Base-by-base conservation (phyloP, 1,139 yeast species). In the Pichia sp. region DNA sequence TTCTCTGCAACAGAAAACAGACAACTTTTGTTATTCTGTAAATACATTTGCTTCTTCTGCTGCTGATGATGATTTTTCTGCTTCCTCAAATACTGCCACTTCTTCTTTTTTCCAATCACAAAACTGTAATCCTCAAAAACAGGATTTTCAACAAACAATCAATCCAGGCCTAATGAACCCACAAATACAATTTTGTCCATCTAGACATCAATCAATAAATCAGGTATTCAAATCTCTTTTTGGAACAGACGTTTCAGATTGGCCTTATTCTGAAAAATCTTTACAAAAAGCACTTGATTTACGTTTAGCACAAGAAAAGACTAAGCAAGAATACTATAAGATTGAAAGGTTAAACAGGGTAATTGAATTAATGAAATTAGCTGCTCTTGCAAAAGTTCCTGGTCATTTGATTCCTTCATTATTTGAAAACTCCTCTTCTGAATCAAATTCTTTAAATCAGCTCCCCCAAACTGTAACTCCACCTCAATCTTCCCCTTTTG, bases 261-360 rank as follows among this genome's bases (percentile, higher is more conserved):
- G 85, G 74, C 80, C 80, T 1, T 70, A 69, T 55, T 67, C 84
- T 3, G 89, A 84, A 46, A 68, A 70, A 19, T 73, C 93, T 3
- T 69, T 80, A 30, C 60, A 72, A 22, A 80, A 78, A 50, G 78
- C 89, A 0, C 64, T 88, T 33, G 72, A 72, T 32, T 69, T 86
- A 24, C 74, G 80, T 44, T 65, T 78, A 3, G 93, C 86, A 57
- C 94, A 84, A 56, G 96, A 89, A 59, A 70, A 74, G 31, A 84
- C 96, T 1, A 81, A 81, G 51, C 96, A 88, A 59, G 94, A 84
- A 51, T 81, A 70, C 53, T 80, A 83, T 58, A 74, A 73, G 43
- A 65, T 81, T 28, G 95, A 88, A 56, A 65, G 72, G 30, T 69
- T 82, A 25, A 72, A 73, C 42, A 71, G 74, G 45, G 75, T 83